phyloP scores from a whole-genome alignment of 352 stramenopile genomes.

The Plasmopara muralis region DNA sequence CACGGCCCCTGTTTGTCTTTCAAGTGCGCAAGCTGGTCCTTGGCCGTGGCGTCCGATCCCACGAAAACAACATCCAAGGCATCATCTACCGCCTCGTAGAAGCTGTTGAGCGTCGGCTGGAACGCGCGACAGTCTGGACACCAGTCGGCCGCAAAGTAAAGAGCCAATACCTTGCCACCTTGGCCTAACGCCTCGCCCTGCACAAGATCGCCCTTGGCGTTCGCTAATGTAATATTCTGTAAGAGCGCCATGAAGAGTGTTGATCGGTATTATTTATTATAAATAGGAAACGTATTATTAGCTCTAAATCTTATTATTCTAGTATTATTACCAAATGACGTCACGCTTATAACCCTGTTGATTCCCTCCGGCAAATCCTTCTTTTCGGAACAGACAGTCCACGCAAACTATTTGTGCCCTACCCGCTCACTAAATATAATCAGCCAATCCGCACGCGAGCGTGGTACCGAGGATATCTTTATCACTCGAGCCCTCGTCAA shows the following conservation, averaged over 20 bases:
- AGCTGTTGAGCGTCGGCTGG: conserved; percentile 67
- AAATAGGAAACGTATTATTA: no score
- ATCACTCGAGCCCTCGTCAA: no score
- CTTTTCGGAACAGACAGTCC: no score
- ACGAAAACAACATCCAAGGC: conserved; percentile 75
- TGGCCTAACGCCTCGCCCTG: conserved; percentile 38
- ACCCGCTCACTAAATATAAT: no score
- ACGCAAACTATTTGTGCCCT: no score
- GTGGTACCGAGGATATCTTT: no score
- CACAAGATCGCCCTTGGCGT: conserved; percentile 41
- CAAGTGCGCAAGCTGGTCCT: conserved; percentile 58
- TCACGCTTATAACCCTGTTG: no score
- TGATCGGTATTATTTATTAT: no score
- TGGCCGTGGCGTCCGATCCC: conserved; percentile 51
- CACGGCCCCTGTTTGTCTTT: conserved; percentile 64
- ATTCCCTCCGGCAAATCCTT: no score
- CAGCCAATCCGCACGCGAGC: no score
- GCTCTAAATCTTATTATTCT: no score
- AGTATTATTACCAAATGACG: no score
- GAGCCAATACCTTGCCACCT: conserved; percentile 46
- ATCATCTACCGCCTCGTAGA: conserved; percentile 50
- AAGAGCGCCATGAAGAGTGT: conserved; percentile 25
- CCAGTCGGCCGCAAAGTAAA: conserved; percentile 83
- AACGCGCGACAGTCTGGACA: conserved; percentile 78
- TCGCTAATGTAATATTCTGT: conserved; percentile 44